Percentiles rank a stretch among this genome's conserved stretches.
phyloP scores from a whole-genome alignment of 345 rosid species.

The Ailanthus altissimus region DNA sequence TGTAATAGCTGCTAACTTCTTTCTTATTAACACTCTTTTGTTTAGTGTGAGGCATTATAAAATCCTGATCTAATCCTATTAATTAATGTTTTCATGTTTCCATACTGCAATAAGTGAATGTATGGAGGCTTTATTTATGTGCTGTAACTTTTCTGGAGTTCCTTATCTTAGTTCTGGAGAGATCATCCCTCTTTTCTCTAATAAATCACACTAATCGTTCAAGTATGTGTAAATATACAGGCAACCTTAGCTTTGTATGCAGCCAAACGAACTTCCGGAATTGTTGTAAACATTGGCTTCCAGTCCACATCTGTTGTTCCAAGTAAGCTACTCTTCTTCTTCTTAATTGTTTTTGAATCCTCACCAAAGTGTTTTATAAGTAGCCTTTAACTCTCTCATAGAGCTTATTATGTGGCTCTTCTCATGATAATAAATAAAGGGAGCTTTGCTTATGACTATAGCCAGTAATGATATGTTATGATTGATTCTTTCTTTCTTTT shows the following conservation, averaged over 20 bases:
- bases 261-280: conserved; percentile 75
- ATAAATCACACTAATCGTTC: conserved; percentile 7
- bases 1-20: neutral
- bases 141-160: neutral
- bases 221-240: conserved; percentile 41
- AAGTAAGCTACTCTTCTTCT: conserved; percentile 47
- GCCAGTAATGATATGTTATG: neutral
- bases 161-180: conserved; percentile 4
- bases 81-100: neutral
- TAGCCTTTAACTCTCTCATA: neutral
- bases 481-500: neutral
- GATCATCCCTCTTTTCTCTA: neutral
- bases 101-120: neutral
- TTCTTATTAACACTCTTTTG: neutral
- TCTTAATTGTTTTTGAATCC: neutral
- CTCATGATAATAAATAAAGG: neutral
- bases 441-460: neutral
- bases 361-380: conserved; percentile 3
- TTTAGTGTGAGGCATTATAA: neutral
- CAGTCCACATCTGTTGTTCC: conserved; percentile 88
- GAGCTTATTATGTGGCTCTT: neutral
- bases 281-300: conserved; percentile 88
- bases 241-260: conserved; percentile 86
- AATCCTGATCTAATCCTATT: neutral
- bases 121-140: neutral